A percentile compares a stretch with the other conserved stretches of the same genome.
Conservation (phyloP, 2,329 filamentous ascomycete genomes). For the Arthrobotrys sphaeroides region DNA sequence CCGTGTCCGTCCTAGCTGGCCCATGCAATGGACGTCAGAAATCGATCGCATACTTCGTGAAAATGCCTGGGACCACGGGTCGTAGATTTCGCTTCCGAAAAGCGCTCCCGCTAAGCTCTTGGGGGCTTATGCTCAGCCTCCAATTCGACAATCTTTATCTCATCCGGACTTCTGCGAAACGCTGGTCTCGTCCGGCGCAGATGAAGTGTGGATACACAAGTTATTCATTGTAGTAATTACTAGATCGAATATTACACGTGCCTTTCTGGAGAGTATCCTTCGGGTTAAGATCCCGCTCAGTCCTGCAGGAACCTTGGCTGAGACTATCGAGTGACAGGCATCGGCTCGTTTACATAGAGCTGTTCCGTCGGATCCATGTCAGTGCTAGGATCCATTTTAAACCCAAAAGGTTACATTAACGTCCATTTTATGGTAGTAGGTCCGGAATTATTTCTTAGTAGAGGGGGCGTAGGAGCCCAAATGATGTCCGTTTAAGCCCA, state of each 20-base stretch:
- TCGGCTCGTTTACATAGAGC: constrained; percentile 21
- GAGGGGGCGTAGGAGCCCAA: too few species aligned
- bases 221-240: background rate
- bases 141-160: background rate
- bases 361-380: constrained; percentile 6
- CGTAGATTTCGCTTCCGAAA: background rate
- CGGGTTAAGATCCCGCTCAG: constrained; percentile 24
- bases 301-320: constrained; percentile 16
- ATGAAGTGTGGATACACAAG: background rate
- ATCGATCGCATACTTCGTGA: background rate
- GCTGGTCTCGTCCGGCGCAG: background rate
- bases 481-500: too few species aligned
- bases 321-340: background rate
- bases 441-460: too few species aligned
- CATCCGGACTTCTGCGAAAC: constrained; percentile 4
- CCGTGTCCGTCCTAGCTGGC: background rate
- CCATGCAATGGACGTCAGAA: background rate
- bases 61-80: background rate
- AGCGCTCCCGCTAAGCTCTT: too few species aligned
- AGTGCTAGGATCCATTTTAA: background rate
- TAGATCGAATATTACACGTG: background rate
- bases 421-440: background rate
- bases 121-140: background rate
- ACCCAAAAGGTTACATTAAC: background rate
- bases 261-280: background rate